A percentile compares a stretch with the other conserved stretches of the same genome.
These are phyloP conservation scores for Amanita rubescens DNA, from an alignment of 768 basidiomycete species.

Conservation along the genomic window DNA sequence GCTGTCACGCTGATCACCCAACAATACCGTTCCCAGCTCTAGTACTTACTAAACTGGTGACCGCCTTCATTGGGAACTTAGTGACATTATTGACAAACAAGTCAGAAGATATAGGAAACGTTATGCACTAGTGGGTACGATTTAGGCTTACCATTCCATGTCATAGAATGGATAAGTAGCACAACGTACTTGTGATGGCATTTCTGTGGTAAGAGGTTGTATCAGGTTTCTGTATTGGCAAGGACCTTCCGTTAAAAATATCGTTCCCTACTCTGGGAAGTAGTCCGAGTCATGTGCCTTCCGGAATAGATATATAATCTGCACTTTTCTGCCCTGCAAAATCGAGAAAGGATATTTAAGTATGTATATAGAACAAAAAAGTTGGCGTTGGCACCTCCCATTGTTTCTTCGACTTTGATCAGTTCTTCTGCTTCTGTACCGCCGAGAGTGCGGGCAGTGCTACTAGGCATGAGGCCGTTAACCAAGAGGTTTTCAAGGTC, in stretches of 20 bases:
- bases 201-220: slow-evolving; percentile 63
- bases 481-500: too few relatives aligned
- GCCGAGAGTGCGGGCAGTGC: too few relatives aligned
- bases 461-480: too few relatives aligned
- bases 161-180: slow-evolving; percentile 88
- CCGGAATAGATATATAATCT: slow-evolving; percentile 40
- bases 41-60: not conserved
- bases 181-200: slow-evolving; percentile 53
- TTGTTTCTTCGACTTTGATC: too few relatives aligned
- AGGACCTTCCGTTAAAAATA: slow-evolving; percentile 84
- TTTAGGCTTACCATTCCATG: slow-evolving; percentile 88
- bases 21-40: not conserved
- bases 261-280: slow-evolving; percentile 46
- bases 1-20: not conserved
- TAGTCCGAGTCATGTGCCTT: not conserved
- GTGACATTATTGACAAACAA: too few relatives aligned
- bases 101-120: too few relatives aligned
- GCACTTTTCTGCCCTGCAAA: slow-evolving; percentile 57
- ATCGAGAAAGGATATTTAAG: slow-evolving; percentile 69
- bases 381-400: too few relatives aligned
- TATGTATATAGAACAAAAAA: too few relatives aligned
- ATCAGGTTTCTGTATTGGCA: slow-evolving; percentile 66
- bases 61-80: too few relatives aligned
- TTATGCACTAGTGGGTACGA: too few relatives aligned
- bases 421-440: too few relatives aligned